Base-by-base conservation (phyloP, 148 eudicot species). In the Rhododendron ovatum region DNA sequence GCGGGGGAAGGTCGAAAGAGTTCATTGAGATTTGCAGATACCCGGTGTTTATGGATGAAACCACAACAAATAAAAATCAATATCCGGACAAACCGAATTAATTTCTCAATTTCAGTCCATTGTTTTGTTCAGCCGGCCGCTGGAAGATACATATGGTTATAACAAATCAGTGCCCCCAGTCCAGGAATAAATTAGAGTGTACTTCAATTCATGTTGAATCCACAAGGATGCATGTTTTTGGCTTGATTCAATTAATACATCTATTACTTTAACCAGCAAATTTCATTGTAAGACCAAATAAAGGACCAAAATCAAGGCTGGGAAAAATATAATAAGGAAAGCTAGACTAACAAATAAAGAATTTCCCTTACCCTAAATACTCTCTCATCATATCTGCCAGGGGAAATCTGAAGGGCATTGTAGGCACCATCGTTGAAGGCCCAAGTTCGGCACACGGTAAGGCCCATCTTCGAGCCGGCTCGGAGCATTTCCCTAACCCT, bases 361-460 rank as follows among this genome's bases (percentile, higher is more conserved):
- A 53, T 14, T 53, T 71, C 15, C 71, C 74, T 88, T 91, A 96
- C 98, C 93, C 91, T 92, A 85, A 95, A 97, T 1, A 92, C 93
- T 67, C 85, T 86, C 83, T 97, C 99, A 89, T 97, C 92, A 69
- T 93, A 95, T 74, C 85, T 87, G 28, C 98, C 99, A 45, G 99
- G 99, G 24, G 98, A 88, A 89, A 95, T 76, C 90, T 97, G 99
- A 15, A 97, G 92, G 85, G 99, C 98, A 91, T 95, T 94, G 80
- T 95, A 94, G 26, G 84, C 89, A 67, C 95, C 98, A 91, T 97
- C 99, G 93, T 93, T 97, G 85, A 95, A 97, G 26, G 94, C 98
- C 99, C 99, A 97, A 84, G 98, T 93, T 88, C 99, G 86, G 87
- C 98, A 97, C 47, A 97, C 99, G 81, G 98, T 92, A 15, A 97